Conservation (phyloP, 495 filamentous ascomycete species). For the Talaromyces nanjingensis region DNA sequence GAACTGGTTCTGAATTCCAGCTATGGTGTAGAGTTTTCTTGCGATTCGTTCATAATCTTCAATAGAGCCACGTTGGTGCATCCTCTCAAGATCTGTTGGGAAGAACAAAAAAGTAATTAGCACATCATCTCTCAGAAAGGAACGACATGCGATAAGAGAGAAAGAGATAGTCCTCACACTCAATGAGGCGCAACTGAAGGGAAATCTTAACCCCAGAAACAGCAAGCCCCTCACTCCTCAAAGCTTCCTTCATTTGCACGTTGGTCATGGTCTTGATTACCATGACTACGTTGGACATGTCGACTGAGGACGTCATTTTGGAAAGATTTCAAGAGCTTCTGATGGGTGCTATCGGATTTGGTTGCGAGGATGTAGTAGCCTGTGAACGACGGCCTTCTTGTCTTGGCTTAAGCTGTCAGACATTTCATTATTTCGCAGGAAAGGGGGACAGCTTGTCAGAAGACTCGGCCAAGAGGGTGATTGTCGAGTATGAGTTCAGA, state of each 20-base stretch:
- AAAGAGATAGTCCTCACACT: conserved; percentile 46
- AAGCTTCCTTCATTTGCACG: conserved; percentile 64
- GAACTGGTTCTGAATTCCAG: background rate
- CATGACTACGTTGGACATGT: conserved; percentile 32
- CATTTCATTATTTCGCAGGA: conserved; percentile 9
- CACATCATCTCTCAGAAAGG: background rate
- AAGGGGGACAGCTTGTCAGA: conserved; percentile 9
- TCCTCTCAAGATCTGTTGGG: conserved; percentile 28
- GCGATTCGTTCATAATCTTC: conserved; percentile 28
- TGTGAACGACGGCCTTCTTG: background rate
- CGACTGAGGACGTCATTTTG: conserved; percentile 39
- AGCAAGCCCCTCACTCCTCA: conserved; percentile 58
- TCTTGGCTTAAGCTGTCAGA: background rate
- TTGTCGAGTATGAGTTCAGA: background rate
- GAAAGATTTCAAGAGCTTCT: background rate
- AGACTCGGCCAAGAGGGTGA: background rate
- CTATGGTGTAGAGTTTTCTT: conserved; percentile 21
- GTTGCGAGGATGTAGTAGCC: background rate
- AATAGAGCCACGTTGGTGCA: conserved; percentile 25
- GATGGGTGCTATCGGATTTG: background rate
- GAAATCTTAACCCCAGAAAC: conserved; percentile 76
- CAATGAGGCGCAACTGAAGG: conserved; percentile 67
- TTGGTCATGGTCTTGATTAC: conserved; percentile 59
- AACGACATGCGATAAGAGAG: background rate
- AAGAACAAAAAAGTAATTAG: background rate